These are phyloP conservation scores for Fusarium sp. DNA, from an alignment of 2,329 filamentous ascomycete genomes.

Conservation along the genomic window DNA sequence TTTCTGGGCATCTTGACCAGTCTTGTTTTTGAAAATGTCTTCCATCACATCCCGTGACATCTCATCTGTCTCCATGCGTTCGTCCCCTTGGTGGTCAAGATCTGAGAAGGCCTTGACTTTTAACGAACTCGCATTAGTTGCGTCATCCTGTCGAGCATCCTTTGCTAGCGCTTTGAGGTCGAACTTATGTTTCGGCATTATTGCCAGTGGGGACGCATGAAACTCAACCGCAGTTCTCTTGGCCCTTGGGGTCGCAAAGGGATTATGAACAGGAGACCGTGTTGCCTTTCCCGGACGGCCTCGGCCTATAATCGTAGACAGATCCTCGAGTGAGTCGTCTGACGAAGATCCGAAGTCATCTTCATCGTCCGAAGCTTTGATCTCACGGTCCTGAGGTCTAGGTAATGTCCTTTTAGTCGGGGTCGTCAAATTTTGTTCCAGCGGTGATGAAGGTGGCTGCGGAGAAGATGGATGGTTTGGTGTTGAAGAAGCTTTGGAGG, in stretches of 20 bases:
- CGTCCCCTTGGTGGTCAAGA: conserved; percentile 18
- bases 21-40: conserved; percentile 53
- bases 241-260: conserved; percentile 60
- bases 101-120: conserved; percentile 56
- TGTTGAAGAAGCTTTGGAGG: conserved; percentile 16
- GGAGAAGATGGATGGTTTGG: conserved; percentile 36
- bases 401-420: conserved; percentile 39
- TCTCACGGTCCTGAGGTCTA: conserved; percentile 67
- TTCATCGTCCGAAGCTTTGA: conserved; percentile 81
- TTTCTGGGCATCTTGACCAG: conserved; percentile 61
- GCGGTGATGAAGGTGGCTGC: conserved; percentile 45
- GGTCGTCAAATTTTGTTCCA: conserved; percentile 44
- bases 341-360: conserved; percentile 67
- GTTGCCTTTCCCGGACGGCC: conserved; percentile 42
- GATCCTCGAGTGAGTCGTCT: conserved; percentile 69
- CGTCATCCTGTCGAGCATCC: conserved; percentile 70
- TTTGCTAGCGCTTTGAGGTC: conserved; percentile 73
- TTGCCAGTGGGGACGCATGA: conserved; percentile 63
- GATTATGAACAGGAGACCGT: conserved; percentile 34
- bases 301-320: conserved; percentile 55
- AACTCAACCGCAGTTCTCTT: conserved; percentile 60
- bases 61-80: conserved; percentile 22
- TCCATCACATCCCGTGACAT: conserved; percentile 46
- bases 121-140: conserved; percentile 68
- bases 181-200: conserved; percentile 71